Percentiles rank a stretch among this genome's conserved stretches.
These are phyloP conservation scores for Solanum hybrid DNA, from an alignment of 305 asterid genomes.

Conservation along the genomic window DNA sequence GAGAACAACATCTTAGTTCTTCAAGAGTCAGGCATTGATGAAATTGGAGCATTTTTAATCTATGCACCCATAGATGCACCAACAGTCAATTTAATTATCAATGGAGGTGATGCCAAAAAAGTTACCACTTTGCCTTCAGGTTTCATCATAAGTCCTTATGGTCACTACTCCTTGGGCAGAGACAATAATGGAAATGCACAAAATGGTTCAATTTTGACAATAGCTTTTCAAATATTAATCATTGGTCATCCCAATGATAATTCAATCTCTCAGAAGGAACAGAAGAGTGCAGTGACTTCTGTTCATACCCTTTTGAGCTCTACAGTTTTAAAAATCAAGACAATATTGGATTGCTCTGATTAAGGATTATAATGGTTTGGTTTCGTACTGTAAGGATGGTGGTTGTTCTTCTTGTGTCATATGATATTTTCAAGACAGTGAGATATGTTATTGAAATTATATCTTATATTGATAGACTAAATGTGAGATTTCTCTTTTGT, in stretches of 20 bases:
- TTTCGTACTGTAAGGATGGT: background rate
- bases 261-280: background rate
- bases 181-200: background rate
- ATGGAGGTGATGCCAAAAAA: conserved; percentile 29
- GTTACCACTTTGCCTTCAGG: conserved; percentile 59
- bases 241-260: background rate
- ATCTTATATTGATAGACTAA: background rate
- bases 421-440: background rate
- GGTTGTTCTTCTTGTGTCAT: background rate
- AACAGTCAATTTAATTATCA: conserved; percentile 20
- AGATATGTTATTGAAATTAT: background rate
- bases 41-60: conserved; percentile 37
- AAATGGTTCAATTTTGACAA: conserved; percentile 48
- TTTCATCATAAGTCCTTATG: conserved; percentile 46
- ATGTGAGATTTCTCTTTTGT: background rate
- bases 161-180: background rate
- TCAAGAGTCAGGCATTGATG: conserved; percentile 55
- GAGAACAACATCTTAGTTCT: conserved; percentile 40
- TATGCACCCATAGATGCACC: conserved; percentile 39
- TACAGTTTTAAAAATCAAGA: background rate
- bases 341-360: background rate
- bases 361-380: background rate
- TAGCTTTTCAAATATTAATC: conserved; percentile 29
- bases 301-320: background rate
- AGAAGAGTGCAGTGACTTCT: background rate